Conservation (phyloP, 2,329 filamentous ascomycete genomes). For the Colletotrichum sp. region DNA sequence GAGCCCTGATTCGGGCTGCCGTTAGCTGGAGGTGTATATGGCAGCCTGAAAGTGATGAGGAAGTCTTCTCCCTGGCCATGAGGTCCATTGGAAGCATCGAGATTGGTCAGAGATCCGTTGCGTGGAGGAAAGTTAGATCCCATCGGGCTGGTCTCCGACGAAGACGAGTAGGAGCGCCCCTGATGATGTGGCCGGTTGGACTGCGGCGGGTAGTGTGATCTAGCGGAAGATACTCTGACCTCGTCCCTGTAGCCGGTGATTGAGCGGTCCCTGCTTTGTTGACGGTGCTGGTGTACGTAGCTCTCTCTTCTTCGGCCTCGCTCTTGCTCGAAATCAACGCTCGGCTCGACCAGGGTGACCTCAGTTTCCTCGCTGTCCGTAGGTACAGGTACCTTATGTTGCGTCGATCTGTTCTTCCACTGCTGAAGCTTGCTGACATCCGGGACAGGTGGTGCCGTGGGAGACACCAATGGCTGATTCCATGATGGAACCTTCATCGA, state of each 20-base stretch:
- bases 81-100: neutral
- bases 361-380: neutral
- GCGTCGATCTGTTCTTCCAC: conserved; percentile 25
- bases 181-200: conserved; percentile 20
- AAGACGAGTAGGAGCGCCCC: neutral
- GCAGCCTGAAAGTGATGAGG: conserved; percentile 8
- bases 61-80: conserved; percentile 2
- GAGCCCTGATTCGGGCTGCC: neutral
- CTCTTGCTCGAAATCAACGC: conserved; percentile 1
- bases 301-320: conserved; percentile 16
- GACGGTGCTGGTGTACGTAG: conserved; percentile 20
- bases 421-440: conserved; percentile 37
- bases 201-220: conserved; percentile 20
- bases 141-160: neutral
- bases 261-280: conserved; percentile 20
- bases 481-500: conserved; percentile 8
- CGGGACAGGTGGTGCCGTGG: conserved; percentile 31
- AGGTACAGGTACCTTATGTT: neutral
- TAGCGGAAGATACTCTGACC: conserved; percentile 11
- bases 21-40: conserved; percentile 13
- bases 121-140: neutral
- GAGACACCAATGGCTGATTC: conserved; percentile 30
- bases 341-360: neutral
- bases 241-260: conserved; percentile 19
- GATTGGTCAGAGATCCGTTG: neutral